phyloP scores from a whole-genome alignment of 495 filamentous ascomycete genomes.

The Talaromyces trachyspermus region DNA sequence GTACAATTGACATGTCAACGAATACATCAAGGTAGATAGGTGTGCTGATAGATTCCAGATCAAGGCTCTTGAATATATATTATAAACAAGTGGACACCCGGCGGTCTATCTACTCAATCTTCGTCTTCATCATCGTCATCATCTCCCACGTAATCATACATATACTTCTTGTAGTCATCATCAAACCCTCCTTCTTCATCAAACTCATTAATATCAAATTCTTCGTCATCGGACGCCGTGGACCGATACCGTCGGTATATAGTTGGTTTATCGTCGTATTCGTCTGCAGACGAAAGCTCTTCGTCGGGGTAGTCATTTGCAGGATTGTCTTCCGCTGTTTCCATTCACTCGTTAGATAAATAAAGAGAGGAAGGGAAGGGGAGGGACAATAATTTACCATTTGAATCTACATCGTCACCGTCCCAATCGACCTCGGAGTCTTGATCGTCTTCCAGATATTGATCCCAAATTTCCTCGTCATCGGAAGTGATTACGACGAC shows the following conservation, averaged over 20 bases:
- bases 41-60: no score
- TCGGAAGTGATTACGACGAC: conserved; percentile 52
- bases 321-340: conserved; percentile 55
- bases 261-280: conserved; percentile 44
- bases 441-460: conserved; percentile 45
- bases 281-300: conserved; percentile 51
- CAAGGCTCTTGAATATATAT: no score
- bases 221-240: conserved; percentile 47
- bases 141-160: conserved; percentile 15
- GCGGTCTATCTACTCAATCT: no score
- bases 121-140: conserved; percentile 13
- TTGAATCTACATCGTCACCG: conserved; percentile 56
- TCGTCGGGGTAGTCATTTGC: conserved; percentile 65
- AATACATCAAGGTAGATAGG: no score
- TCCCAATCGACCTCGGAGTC: conserved; percentile 45
- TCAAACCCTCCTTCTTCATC: conserved; percentile 33
- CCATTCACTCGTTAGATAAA: conserved; percentile 10
- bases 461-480: conserved; percentile 51
- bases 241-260: conserved; percentile 36
- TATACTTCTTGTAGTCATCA: conserved; percentile 1
- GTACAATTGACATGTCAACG: no score
- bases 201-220: conserved; percentile 44
- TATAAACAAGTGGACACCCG: no score
- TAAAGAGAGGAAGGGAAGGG: not conserved
- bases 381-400: conserved; percentile 33